Conservation (phyloP, 164 flowering plant species). For the Stephania yunnanensis region DNA sequence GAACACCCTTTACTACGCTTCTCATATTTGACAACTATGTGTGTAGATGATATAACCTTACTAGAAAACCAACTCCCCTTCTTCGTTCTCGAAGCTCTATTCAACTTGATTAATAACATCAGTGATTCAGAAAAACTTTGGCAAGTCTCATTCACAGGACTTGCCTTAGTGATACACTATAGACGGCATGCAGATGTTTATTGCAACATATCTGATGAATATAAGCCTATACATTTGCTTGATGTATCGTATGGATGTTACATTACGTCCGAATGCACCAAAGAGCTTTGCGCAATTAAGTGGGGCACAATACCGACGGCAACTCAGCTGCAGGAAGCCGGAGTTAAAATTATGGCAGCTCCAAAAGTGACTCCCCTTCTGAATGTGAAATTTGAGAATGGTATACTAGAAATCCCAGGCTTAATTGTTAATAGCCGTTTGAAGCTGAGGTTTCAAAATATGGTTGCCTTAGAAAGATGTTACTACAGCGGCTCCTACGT, state of each 20-base stretch:
- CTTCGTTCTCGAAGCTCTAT: slow-evolving; percentile 12
- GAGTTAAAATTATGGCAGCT: neutral
- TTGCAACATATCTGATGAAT: too few species aligned
- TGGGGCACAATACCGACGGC: neutral
- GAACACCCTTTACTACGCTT: neutral
- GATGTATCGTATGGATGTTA: neutral
- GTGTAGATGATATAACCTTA: slow-evolving; percentile 19
- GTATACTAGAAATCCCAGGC: too few species aligned
- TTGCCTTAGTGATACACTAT: neutral
- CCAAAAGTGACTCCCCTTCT: too few species aligned
- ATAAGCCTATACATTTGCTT: neutral
- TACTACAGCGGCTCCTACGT: too few species aligned
- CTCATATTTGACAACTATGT: neutral
- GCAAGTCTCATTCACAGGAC: neutral
- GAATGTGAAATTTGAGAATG: too few species aligned
- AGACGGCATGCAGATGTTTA: too few species aligned
- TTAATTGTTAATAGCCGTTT: too few species aligned
- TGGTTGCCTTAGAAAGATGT: too few species aligned
- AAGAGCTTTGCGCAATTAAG: neutral
- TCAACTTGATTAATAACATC: neutral
- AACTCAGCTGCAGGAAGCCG: neutral
- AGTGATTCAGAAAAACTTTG: too few species aligned
- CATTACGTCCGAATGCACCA: neutral
- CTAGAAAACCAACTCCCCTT: slow-evolving; percentile 35
- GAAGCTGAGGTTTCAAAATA: too few species aligned